These are phyloP conservation scores for Vigna unguiculata DNA, from an alignment of 306 rosid species.

Conservation along the genomic window DNA sequence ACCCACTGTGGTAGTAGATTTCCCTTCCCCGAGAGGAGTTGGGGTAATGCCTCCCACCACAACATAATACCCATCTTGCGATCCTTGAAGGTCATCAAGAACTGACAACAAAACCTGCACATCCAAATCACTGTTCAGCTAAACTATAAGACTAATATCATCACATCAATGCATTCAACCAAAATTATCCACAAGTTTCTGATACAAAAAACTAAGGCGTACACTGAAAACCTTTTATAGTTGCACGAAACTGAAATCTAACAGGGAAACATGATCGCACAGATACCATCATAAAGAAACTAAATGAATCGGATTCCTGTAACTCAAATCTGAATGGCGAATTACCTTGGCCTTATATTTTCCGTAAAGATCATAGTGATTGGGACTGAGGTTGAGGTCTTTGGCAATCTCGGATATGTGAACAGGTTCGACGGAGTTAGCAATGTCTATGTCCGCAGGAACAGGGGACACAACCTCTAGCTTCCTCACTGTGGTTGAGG, in stretches of 20 bases:
- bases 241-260: conserved; percentile 10
- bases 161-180: conserved; percentile 4
- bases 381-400: conserved; percentile 70
- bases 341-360: conserved; percentile 92
- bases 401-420: conserved; percentile 83
- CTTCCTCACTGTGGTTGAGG: conserved; percentile 69
- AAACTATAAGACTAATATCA: neutral
- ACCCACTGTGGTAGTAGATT: conserved; percentile 98
- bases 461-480: conserved; percentile 86
- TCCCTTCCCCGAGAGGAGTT: conserved; percentile 98
- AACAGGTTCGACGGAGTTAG: conserved; percentile 83
- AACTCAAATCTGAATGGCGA: neutral
- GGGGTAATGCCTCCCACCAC: conserved; percentile 99
- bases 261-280: neutral
- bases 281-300: neutral
- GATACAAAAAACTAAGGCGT: neutral
- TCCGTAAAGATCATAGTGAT: conserved; percentile 89
- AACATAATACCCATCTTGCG: conserved; percentile 83
- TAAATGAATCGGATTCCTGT: neutral
- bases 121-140: conserved; percentile 19
- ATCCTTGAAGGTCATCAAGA: conserved; percentile 75
- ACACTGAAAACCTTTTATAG: neutral
- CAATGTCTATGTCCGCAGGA: conserved; percentile 92
- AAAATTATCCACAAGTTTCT: neutral
- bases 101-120: conserved; percentile 84